Evolutionary conservation across 768 basidiomycete species (phyloP).

Genomic region (Amanita rimosa): DNA sequence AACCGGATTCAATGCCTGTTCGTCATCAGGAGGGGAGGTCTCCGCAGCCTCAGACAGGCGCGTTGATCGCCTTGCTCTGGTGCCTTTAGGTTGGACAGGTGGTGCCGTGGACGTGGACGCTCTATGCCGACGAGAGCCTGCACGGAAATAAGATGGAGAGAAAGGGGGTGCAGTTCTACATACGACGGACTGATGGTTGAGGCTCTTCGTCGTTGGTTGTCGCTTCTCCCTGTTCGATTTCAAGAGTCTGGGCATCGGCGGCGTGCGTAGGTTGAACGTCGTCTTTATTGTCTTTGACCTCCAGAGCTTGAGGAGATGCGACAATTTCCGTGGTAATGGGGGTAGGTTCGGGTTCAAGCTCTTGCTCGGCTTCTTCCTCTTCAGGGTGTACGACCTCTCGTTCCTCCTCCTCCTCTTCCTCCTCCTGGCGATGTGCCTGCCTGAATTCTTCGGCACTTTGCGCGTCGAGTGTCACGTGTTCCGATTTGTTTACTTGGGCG

Average conservation of each 20-base stretch:
- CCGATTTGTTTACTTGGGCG: slow-evolving; percentile 14
- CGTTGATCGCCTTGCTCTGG: slow-evolving; percentile 19
- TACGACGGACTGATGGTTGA: slow-evolving; percentile 23
- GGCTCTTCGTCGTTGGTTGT: slow-evolving; percentile 22
- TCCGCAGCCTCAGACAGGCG: slow-evolving; percentile 16
- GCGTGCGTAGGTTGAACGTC: background rate
- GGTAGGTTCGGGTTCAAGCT: background rate
- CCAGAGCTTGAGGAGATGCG: background rate
- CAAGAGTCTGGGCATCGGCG: background rate
- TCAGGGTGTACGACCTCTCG: slow-evolving; percentile 5
- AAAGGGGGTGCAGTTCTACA: slow-evolving; percentile 7
- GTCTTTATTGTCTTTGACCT: slow-evolving; percentile 2
- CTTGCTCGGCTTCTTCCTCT: slow-evolving; percentile 4
- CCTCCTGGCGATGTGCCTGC: slow-evolving; percentile 8
- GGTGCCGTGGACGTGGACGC: slow-evolving; percentile 21
- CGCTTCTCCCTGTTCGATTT: slow-evolving; percentile 12
- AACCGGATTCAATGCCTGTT: slow-evolving; percentile 15
- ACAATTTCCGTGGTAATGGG: background rate
- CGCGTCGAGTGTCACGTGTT: slow-evolving; percentile 5
- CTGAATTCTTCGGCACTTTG: background rate
- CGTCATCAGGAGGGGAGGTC: slow-evolving; percentile 12
- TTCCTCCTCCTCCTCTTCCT: slow-evolving; percentile 6
- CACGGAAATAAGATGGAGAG: background rate
- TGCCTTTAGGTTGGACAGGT: slow-evolving; percentile 15
- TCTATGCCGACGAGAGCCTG: slow-evolving; percentile 23